These are phyloP conservation scores for Phytophthora ohioensis DNA, from an alignment of 352 stramenopile genomes.

Conservation along the genomic window DNA sequence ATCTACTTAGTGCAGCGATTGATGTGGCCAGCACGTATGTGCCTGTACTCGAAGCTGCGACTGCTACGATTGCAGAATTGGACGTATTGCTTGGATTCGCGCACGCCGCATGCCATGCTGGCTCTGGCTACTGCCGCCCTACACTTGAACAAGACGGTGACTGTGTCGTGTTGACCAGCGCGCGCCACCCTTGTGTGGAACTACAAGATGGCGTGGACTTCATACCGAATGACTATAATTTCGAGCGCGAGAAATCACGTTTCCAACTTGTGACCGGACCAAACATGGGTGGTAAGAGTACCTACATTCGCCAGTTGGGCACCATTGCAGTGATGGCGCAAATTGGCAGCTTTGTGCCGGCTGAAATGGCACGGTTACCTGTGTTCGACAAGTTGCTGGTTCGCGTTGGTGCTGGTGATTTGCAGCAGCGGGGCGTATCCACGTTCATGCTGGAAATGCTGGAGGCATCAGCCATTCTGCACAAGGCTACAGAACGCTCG, in stretches of 20 bases:
- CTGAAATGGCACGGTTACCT: slow-evolving; percentile 88
- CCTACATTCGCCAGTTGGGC: slow-evolving; percentile 98
- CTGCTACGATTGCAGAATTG: slow-evolving; percentile 89
- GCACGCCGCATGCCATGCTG: slow-evolving; percentile 93
- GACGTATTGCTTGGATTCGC: slow-evolving; percentile 97
- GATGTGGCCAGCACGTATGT: slow-evolving; percentile 96
- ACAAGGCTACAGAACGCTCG: slow-evolving; percentile 92
- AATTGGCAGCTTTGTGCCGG: slow-evolving; percentile 98
- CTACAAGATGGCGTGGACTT: slow-evolving; percentile 96
- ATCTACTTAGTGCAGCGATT: slow-evolving; percentile 94
- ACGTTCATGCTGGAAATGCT: slow-evolving; percentile 99
- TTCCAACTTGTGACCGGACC: slow-evolving; percentile 98
- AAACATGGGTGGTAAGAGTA: slow-evolving; percentile 99
- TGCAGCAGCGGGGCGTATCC: slow-evolving; percentile 97
- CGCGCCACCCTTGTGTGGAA: slow-evolving; percentile 98
- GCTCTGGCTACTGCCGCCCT: slow-evolving; percentile 78
- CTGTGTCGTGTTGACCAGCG: slow-evolving; percentile 78
- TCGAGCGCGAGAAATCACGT: slow-evolving; percentile 83
- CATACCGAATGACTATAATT: slow-evolving; percentile 98
- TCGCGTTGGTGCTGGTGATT: slow-evolving; percentile 97
- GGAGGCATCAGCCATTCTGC: slow-evolving; percentile 96
- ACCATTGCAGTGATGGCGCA: slow-evolving; percentile 96
- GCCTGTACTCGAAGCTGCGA: slow-evolving; percentile 94
- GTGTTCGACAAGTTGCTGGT: slow-evolving; percentile 97
- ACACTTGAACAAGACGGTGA: slow-evolving; percentile 66